Conservation (phyloP, 2,329 filamentous ascomycete genomes). For the Fusarium heterosporum region DNA sequence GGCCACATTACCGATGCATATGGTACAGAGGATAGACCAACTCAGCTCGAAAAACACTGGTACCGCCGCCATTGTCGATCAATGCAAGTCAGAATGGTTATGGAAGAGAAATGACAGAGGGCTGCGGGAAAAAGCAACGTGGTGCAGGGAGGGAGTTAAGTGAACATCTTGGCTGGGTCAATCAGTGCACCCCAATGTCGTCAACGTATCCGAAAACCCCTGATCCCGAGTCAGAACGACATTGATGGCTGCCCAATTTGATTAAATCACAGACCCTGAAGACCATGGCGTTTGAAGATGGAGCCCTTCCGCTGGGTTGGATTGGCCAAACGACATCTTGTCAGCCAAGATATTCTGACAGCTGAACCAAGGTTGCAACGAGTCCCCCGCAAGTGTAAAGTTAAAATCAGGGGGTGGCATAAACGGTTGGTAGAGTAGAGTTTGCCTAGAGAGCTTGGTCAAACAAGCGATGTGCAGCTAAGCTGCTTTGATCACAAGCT, state of each 20-base stretch:
- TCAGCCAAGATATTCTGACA: neutral
- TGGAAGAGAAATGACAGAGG: neutral
- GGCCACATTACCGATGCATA: conserved; percentile 54
- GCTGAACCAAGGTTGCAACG: neutral
- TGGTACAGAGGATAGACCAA: conserved; percentile 58
- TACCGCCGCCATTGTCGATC: conserved; percentile 22
- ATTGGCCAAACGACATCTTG: neutral
- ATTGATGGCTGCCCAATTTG: neutral
- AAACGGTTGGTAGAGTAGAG: neutral
- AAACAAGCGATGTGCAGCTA: neutral
- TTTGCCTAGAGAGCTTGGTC: neutral
- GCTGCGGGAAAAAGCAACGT: conserved; percentile 12
- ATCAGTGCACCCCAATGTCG: neutral
- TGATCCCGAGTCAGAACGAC: neutral
- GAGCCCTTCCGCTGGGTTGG: neutral
- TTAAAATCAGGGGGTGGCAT: neutral
- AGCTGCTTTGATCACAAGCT: neutral
- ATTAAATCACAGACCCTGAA: neutral
- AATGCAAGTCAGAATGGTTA: neutral
- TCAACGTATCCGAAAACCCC: neutral
- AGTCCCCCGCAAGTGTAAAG: neutral
- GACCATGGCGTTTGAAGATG: neutral
- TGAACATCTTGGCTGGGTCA: neutral
- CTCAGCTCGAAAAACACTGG: conserved; percentile 55
- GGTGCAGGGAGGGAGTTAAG: conserved; percentile 8